A percentile compares a stretch with the other conserved stretches of the same genome.
Conservation (phyloP, 2,329 filamentous ascomycete species). For the Exutisphaerella laricina region DNA sequence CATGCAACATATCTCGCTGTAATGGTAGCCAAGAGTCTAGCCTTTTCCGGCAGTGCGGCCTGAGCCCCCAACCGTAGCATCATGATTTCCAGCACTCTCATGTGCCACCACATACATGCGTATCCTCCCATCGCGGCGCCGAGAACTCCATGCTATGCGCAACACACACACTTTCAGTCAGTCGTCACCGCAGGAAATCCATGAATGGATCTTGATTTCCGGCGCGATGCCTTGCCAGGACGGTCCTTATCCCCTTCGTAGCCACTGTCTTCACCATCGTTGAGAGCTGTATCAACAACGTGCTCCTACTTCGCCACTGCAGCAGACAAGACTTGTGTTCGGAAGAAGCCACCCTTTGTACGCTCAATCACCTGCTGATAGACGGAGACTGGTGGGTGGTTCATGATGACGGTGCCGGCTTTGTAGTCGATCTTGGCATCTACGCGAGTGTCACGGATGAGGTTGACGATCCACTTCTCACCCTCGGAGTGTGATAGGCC, state of each 20-base stretch:
- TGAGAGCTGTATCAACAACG: not conserved
- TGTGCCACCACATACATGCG: constrained; percentile 4
- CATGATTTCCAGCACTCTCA: constrained; percentile 1
- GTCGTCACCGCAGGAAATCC: too few relatives aligned
- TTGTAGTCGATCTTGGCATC: constrained; percentile 99
- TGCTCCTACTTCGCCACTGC: constrained; percentile 43
- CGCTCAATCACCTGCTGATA: constrained; percentile 99
- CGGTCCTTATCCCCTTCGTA: not conserved
- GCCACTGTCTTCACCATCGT: not conserved
- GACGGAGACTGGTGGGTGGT: constrained; percentile 96
- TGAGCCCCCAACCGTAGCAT: constrained; percentile 4
- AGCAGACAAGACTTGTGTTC: constrained; percentile 82
- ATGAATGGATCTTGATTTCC: too few relatives aligned
- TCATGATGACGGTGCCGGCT: constrained; percentile 98
- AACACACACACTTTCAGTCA: constrained; percentile 13
- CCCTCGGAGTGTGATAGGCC: constrained; percentile 90
- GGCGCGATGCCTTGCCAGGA: not conserved
- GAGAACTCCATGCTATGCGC: constrained; percentile 25
- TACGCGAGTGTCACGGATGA: constrained; percentile 93
- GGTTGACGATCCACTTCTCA: constrained; percentile 99
- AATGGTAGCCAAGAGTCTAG: too few relatives aligned
- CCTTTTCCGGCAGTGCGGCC: not conserved
- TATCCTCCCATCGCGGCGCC: constrained; percentile 13
- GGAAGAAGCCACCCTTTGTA: constrained; percentile 98
- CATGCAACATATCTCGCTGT: too few relatives aligned